A percentile compares a stretch with the other conserved stretches of the same genome.
Conservation (phyloP, 116 monocot genomes). For the Iris pallida region DNA sequence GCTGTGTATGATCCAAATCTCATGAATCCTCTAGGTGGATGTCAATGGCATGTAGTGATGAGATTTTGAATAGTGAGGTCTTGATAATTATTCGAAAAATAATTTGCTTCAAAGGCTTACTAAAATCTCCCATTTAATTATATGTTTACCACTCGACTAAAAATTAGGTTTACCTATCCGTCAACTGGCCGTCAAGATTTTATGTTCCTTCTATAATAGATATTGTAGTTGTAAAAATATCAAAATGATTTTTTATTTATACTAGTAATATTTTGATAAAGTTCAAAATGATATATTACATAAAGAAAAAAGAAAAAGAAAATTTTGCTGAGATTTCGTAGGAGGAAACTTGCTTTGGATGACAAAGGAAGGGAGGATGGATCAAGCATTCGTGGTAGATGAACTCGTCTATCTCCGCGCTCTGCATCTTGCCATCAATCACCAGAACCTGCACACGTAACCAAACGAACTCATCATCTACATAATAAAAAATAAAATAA, state of each 20-base stretch:
- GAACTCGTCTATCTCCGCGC: slow-evolving; percentile 61
- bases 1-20: too few species aligned
- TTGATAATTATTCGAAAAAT: too few species aligned
- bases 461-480: neutral
- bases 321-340: neutral
- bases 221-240: too few species aligned
- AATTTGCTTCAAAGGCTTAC: too few species aligned
- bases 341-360: slow-evolving; percentile 40
- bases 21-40: too few species aligned
- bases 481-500: neutral
- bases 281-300: neutral
- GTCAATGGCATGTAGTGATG: too few species aligned
- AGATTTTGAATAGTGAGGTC: too few species aligned
- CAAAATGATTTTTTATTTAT: neutral
- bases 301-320: neutral
- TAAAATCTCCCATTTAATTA: too few species aligned
- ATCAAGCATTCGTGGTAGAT: slow-evolving; percentile 65
- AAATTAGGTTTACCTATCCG: too few species aligned
- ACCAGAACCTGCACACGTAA: slow-evolving; percentile 30
- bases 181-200: too few species aligned
- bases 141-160: too few species aligned
- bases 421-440: slow-evolving; percentile 74
- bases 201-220: too few species aligned
- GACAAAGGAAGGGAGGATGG: slow-evolving; percentile 49
- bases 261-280: neutral